Evolutionary conservation across 163 green algal species (phyloP).

Genomic region (Coccomyxa subellipsoidea): DNA sequence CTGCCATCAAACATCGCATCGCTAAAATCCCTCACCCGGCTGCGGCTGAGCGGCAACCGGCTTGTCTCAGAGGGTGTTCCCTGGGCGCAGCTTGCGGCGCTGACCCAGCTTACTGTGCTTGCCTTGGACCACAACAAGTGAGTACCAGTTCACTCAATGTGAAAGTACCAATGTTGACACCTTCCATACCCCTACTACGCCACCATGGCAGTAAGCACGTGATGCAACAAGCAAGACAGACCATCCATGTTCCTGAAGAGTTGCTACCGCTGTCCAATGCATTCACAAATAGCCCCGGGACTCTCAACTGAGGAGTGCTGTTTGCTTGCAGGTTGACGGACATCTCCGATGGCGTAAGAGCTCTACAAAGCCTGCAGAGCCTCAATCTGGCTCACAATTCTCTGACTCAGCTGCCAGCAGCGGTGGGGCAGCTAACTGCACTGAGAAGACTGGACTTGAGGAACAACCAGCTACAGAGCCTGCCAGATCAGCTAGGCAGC

Average conservation of each 20-base stretch:
- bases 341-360: not conserved
- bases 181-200: too few relatives aligned
- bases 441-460: conserved; percentile 42
- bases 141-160: not conserved
- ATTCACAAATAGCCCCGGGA: too few relatives aligned
- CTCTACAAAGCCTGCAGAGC: conserved; percentile 8
- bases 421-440: conserved; percentile 26
- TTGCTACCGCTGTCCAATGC: too few relatives aligned
- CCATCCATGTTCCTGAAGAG: too few relatives aligned
- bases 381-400: conserved; percentile 44
- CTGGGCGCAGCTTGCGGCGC: not conserved
- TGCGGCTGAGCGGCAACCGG: not conserved
- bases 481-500: conserved; percentile 32
- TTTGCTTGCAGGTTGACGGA: not conserved
- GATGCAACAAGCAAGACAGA: too few relatives aligned
- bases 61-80: not conserved
- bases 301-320: not conserved
- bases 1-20: not conserved
- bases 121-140: conserved; percentile 5
- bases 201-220: too few relatives aligned
- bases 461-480: conserved; percentile 29
- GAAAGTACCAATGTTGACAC: too few relatives aligned
- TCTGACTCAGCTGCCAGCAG: conserved; percentile 30
- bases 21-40: not conserved
- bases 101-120: conserved; percentile 12